Evolutionary conservation across 176 grass and related monocot genomes (phyloP), one percentile per base, ranked within the genome.

Genomic region (Metroxylon sagu): DNA sequence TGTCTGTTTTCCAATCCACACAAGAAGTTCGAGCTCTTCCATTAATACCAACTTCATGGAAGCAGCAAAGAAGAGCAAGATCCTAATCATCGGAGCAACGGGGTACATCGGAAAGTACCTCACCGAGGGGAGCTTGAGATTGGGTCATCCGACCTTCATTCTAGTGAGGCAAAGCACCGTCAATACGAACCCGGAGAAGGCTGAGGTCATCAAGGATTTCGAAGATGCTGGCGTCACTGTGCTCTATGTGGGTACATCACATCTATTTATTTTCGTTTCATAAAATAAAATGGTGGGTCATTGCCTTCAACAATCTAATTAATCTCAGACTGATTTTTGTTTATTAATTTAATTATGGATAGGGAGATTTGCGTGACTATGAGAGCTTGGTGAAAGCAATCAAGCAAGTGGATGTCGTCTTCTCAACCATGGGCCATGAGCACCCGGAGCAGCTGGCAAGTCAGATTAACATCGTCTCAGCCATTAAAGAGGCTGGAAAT

Each of bases 311-410:
- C n/a, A n/a, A n/a, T n/a, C n/a, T n/a, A n/a, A n/a, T n/a, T n/a
- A n/a, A n/a, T n/a, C n/a, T n/a, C n/a, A 1, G 6, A 31, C 8
- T 31, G 8, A 1, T 31, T 31, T 6, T 31, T 31, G 30, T 8
- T 6, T 31, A 31, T 31, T 31, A 31, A 31, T 31, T n/a, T n/a
- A n/a, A n/a, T 31, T 31, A 5, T 31, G 30, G 85, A 80, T 14
- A 91, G 87, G 87, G 87, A 23, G 87, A 86, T 91, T 50, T 91
- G 69, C 76, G 83, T 50, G 66, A 86, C 52, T 72, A 74, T 55
- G 72, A 80, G 52, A 83, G 87, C 65, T 63, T 83, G 56, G 60
- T 91, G 63, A 52, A 63, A 2, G 69, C 83, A 50, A 77, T 86
- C 18, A 66, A 73, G 56, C 72, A 64, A 6, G 60, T 66, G 25